Conservation (phyloP, 2,329 filamentous ascomycete species). For the Pseudogymnoascus sp. region DNA sequence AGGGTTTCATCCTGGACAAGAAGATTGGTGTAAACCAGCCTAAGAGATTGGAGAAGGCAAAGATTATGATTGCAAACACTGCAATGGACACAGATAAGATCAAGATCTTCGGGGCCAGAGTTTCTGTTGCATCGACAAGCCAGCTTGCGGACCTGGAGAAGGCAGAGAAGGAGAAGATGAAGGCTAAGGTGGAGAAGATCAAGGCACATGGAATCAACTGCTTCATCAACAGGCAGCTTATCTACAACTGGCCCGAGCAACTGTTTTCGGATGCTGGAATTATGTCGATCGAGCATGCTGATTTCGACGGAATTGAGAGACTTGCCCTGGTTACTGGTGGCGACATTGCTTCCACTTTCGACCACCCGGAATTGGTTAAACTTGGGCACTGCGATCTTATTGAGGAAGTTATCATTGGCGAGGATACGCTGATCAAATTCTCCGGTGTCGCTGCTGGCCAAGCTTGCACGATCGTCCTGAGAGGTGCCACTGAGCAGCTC, state of each 20-base stretch:
- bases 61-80: slow-evolving; percentile 96
- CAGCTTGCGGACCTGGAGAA: slow-evolving; percentile 98
- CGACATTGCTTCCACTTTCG: slow-evolving; percentile 95
- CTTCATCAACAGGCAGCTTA: slow-evolving; percentile 98
- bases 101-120: slow-evolving; percentile 96
- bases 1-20: slow-evolving; percentile 98
- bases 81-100: slow-evolving; percentile 99
- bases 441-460: slow-evolving; percentile 89
- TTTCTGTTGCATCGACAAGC: slow-evolving; percentile 92
- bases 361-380: slow-evolving; percentile 95
- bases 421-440: slow-evolving; percentile 96
- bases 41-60: slow-evolving; percentile 93
- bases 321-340: slow-evolving; percentile 91
- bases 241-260: slow-evolving; percentile 99
- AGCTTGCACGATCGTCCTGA: slow-evolving; percentile 93
- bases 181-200: slow-evolving; percentile 97
- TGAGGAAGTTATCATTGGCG: slow-evolving; percentile 96
- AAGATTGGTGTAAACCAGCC: slow-evolving; percentile 98
- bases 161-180: slow-evolving; percentile 99
- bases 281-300: slow-evolving; percentile 96
- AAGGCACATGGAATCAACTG: slow-evolving; percentile 99
- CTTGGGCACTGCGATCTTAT: slow-evolving; percentile 91
- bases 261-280: slow-evolving; percentile 97
- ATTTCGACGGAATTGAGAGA: slow-evolving; percentile 96
- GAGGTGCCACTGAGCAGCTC: slow-evolving; percentile 92